These are phyloP conservation scores for Gaillardinia entomophila DNA, from an alignment of 805 yeast genomes.

Conservation along the genomic window DNA sequence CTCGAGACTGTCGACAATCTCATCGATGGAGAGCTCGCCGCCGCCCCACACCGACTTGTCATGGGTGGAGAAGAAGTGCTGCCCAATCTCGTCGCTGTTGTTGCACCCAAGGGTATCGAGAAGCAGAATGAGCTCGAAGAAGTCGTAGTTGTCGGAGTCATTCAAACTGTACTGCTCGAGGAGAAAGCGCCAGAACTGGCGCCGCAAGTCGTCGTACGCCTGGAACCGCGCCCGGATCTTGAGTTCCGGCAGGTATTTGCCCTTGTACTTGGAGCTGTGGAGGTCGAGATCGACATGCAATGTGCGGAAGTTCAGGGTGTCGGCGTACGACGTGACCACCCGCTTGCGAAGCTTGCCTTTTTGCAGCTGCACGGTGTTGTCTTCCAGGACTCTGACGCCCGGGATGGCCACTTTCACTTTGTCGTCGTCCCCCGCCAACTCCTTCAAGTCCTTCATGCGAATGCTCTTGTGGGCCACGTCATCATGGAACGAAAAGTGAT, in stretches of 20 bases:
- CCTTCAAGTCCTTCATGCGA: conserved; percentile 46
- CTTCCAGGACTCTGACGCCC: conserved; percentile 7
- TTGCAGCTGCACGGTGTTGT: conserved; percentile 23
- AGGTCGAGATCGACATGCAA: conserved; percentile 30
- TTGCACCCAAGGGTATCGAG: conserved; percentile 58
- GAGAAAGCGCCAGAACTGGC: conserved; percentile 64
- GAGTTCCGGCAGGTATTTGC: conserved; percentile 46
- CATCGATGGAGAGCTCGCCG: conserved; percentile 39
- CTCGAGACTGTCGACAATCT: conserved; percentile 45
- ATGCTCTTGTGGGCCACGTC: conserved; percentile 64
- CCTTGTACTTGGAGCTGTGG: conserved; percentile 26
- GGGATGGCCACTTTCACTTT: not conserved
- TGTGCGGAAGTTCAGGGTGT: conserved; percentile 38
- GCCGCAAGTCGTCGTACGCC: conserved; percentile 58
- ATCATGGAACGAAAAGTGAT: conserved; percentile 77
- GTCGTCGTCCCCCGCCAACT: conserved; percentile 23
- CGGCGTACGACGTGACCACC: conserved; percentile 23
- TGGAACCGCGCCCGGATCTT: conserved; percentile 59
- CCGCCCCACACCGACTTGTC: conserved; percentile 49
- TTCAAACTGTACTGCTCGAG: conserved; percentile 47
- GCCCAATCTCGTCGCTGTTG: conserved; percentile 48
- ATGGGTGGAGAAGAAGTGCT: conserved; percentile 43
- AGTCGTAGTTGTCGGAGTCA: conserved; percentile 36
- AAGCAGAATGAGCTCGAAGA: conserved; percentile 58
- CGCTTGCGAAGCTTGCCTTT: conserved; percentile 22